A percentile compares a stretch with the other conserved stretches of the same genome.
Conservation (phyloP, 768 basidiomycete species). For the Candolleomyces eurysporus region DNA sequence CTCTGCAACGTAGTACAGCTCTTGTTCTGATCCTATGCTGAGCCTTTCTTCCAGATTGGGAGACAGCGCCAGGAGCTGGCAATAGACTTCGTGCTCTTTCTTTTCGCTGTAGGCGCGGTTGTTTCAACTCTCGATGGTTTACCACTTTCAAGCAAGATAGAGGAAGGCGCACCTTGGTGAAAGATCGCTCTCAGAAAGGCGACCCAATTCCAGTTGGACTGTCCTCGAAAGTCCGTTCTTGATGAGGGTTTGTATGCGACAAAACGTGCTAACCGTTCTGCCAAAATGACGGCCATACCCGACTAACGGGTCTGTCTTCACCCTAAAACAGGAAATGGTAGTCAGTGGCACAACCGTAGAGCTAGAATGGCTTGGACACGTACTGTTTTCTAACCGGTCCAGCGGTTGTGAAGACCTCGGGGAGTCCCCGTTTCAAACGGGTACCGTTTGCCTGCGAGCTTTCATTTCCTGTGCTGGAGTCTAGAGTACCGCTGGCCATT, state of each 20-base stretch:
- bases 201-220: constrained; percentile 4
- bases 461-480: too few relatives aligned
- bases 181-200: constrained; percentile 1
- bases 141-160: too few relatives aligned
- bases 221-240: constrained; percentile 14
- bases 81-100: not conserved
- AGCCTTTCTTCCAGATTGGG: constrained; percentile 10
- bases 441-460: too few relatives aligned
- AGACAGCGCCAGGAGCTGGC: constrained; percentile 4
- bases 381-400: too few relatives aligned
- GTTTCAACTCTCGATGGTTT: too few relatives aligned
- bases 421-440: too few relatives aligned
- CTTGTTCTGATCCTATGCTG: constrained; percentile 16
- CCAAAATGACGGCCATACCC: constrained; percentile 22
- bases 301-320: constrained; percentile 13
- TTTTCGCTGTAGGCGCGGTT: not conserved
- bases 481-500: too few relatives aligned
- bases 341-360: not conserved
- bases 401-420: too few relatives aligned
- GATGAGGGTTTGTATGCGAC: constrained; percentile 14
- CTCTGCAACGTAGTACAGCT: constrained; percentile 15
- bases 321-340: not conserved
- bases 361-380: too few relatives aligned
- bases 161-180: not conserved
- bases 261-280: not conserved